phyloP scores from a whole-genome alignment of 495 filamentous ascomycete genomes.

The Hypoxylon rickii region DNA sequence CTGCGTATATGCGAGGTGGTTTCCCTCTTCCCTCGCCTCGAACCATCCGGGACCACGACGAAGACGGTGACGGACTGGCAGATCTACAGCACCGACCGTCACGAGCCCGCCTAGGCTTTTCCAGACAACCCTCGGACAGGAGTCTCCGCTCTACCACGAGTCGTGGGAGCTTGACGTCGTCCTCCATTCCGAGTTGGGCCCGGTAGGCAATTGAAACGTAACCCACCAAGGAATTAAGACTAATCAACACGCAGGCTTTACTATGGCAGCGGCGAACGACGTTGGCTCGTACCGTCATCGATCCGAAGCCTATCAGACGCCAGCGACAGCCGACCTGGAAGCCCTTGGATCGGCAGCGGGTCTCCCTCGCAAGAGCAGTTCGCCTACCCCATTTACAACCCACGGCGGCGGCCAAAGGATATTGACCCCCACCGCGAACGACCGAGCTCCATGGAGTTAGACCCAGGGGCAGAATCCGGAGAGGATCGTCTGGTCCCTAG shows the following conservation, averaged over 20 bases:
- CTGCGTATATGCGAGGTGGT: slow-evolving; percentile 41
- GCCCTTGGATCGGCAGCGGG: slow-evolving; percentile 43
- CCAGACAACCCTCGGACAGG: slow-evolving; percentile 49
- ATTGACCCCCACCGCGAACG: slow-evolving; percentile 27
- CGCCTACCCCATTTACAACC: slow-evolving; percentile 55
- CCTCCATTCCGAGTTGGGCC: slow-evolving; percentile 68
- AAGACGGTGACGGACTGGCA: slow-evolving; percentile 59
- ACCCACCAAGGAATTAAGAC: too few species aligned
- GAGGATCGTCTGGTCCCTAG: slow-evolving; percentile 34
- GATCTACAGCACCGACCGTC: slow-evolving; percentile 55
- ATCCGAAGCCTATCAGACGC: slow-evolving; percentile 46
- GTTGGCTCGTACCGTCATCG: slow-evolving; percentile 48
- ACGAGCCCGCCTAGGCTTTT: slow-evolving; percentile 49
- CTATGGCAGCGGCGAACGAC: slow-evolving; percentile 59
- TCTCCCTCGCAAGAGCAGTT: slow-evolving; percentile 54
- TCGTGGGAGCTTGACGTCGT: slow-evolving; percentile 57
- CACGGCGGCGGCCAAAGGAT: slow-evolving; percentile 54
- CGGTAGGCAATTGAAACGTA: too few species aligned
- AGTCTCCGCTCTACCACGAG: slow-evolving; percentile 56
- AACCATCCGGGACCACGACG: slow-evolving; percentile 56
- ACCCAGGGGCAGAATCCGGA: slow-evolving; percentile 28
- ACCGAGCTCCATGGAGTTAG: slow-evolving; percentile 41
- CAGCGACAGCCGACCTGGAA: slow-evolving; percentile 46
- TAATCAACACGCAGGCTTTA: slow-evolving; percentile 56
- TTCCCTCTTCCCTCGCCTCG: slow-evolving; percentile 34